Conservation (phyloP, 495 filamentous ascomycete species). For the Recurvomyces mirabilis region DNA sequence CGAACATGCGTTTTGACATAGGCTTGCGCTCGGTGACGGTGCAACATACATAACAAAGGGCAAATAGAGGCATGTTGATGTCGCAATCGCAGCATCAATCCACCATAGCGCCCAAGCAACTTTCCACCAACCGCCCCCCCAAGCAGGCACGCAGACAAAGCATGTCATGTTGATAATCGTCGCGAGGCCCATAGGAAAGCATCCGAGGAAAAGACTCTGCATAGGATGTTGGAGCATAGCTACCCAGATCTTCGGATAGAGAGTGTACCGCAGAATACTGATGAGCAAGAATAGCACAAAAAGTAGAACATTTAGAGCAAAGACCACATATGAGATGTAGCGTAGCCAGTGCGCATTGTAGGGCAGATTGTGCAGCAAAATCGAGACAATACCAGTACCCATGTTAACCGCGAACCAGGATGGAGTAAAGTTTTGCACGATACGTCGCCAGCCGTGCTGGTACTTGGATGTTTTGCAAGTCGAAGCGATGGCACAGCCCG, state of each 20-base stretch:
- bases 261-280: conserved; percentile 41
- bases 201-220: conserved; percentile 51
- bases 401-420: conserved; percentile 48
- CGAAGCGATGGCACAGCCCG: too few relatives aligned
- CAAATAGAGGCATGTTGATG: conserved; percentile 40
- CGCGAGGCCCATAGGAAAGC: conserved; percentile 52
- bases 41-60: conserved; percentile 48
- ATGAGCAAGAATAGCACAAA: conserved; percentile 38
- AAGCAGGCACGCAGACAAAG: conserved; percentile 42
- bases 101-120: conserved; percentile 46
- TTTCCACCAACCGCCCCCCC: conserved; percentile 34
- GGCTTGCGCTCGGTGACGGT: too few relatives aligned
- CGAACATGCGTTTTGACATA: not conserved
- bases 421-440: conserved; percentile 20
- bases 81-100: conserved; percentile 42
- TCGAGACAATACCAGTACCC: conserved; percentile 55
- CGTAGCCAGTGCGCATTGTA: conserved; percentile 45
- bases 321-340: conserved; percentile 43
- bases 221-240: conserved; percentile 47
- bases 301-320: conserved; percentile 43
- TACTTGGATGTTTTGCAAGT: too few relatives aligned
- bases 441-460: conserved; percentile 9
- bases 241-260: conserved; percentile 47
- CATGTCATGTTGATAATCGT: conserved; percentile 52
- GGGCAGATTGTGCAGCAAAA: conserved; percentile 46